These are phyloP conservation scores for Rugosomyces carneus DNA, from an alignment of 1,284 basidiomycete species.

Conservation along the genomic window DNA sequence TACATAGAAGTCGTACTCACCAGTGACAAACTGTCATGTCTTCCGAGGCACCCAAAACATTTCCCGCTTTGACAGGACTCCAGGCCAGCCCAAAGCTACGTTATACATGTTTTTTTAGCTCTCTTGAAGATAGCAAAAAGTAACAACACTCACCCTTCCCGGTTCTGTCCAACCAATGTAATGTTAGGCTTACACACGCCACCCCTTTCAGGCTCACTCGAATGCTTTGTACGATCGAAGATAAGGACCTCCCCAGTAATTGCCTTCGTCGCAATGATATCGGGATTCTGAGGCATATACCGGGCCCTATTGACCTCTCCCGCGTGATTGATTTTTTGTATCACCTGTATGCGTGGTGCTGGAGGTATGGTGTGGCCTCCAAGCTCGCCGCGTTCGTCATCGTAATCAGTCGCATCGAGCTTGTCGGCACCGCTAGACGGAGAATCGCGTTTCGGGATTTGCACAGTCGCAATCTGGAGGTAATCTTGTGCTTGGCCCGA, in stretches of 20 bases:
- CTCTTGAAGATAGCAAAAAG: slow-evolving; percentile 3
- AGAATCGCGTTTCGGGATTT: slow-evolving; percentile 78
- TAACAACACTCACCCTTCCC: slow-evolving; percentile 73
- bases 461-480: slow-evolving; percentile 92
- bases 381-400: slow-evolving; percentile 90
- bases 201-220: slow-evolving; percentile 82
- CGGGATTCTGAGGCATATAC: slow-evolving; percentile 98
- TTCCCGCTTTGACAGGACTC: slow-evolving; percentile 79
- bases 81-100: slow-evolving; percentile 88
- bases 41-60: slow-evolving; percentile 90
- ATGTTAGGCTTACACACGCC: slow-evolving; percentile 91
- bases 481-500: slow-evolving; percentile 94
- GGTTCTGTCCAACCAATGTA: slow-evolving; percentile 80
- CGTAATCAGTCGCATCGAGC: slow-evolving; percentile 78
- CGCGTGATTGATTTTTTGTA: slow-evolving; percentile 93
- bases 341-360: slow-evolving; percentile 79
- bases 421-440: slow-evolving; percentile 56
- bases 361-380: slow-evolving; percentile 80
- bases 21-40: slow-evolving; percentile 96
- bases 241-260: slow-evolving; percentile 87
- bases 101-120: slow-evolving; percentile 7
- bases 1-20: slow-evolving; percentile 35
- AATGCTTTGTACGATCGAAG: slow-evolving; percentile 97
- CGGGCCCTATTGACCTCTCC: slow-evolving; percentile 97
- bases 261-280: slow-evolving; percentile 93